A percentile compares a stretch with the other conserved stretches of the same genome.
phyloP scores from a whole-genome alignment of 768 basidiomycete genomes.

The Melanogaster broomeanus region DNA sequence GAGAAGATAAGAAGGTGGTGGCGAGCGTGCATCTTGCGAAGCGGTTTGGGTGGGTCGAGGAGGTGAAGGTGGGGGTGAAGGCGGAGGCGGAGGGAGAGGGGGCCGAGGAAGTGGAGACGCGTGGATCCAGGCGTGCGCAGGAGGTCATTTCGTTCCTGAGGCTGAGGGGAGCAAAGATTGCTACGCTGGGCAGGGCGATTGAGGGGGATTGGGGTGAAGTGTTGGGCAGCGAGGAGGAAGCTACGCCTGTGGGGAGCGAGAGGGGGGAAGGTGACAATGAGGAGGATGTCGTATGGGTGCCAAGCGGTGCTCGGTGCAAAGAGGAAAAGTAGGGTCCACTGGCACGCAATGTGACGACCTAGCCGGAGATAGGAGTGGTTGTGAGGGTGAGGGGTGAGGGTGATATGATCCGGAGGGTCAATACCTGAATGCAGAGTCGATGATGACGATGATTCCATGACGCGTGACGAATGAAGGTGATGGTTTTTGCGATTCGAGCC shows the following conservation, averaged over 20 bases:
- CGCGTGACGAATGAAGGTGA: conserved; percentile 5
- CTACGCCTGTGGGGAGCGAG: conserved; percentile 24
- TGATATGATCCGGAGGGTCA: too few species aligned
- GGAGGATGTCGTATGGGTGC: conserved; percentile 37
- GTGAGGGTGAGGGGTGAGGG: conserved; percentile 15
- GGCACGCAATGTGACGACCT: conserved; percentile 5
- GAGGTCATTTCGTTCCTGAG: conserved; percentile 78
- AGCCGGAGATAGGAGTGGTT: conserved; percentile 3
- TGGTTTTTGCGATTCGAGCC: conserved; percentile 11
- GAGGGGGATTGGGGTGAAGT: conserved; percentile 71
- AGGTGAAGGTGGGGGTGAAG: conserved; percentile 24
- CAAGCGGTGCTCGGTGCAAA: conserved; percentile 14
- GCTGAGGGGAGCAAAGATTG: conserved; percentile 71
- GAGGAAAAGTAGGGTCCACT: conserved; percentile 14
- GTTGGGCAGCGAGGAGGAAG: conserved; percentile 55
- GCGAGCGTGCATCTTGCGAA: conserved; percentile 50
- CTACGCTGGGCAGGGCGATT: conserved; percentile 43
- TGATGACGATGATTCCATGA: conserved; percentile 9
- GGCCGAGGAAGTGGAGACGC: conserved; percentile 19
- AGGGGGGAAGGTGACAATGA: conserved; percentile 23
- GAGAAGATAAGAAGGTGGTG: conserved; percentile 48
- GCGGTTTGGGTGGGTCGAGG: conserved; percentile 41
- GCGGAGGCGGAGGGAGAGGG: conserved; percentile 25
- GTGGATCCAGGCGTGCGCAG: conserved; percentile 63
- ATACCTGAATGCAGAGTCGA: too few species aligned